Conservation (phyloP, 2,329 filamentous ascomycete genomes). For the Trichoderma cornu-damae region DNA sequence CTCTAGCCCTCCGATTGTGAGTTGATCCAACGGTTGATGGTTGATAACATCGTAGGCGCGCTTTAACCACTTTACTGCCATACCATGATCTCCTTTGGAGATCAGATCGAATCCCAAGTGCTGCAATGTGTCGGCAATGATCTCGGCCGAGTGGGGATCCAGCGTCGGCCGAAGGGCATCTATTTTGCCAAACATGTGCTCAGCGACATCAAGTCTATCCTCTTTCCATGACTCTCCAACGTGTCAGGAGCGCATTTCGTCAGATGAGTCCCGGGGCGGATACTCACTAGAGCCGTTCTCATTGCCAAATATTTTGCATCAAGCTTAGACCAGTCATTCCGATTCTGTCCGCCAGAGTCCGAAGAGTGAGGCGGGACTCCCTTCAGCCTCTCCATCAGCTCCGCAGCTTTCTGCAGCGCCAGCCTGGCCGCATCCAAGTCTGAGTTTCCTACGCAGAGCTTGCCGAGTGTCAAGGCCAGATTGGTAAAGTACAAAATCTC, state of each 20-base stretch:
- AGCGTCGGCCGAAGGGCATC: conserved; percentile 36
- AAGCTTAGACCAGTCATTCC: conserved; percentile 31
- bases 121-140: conserved; percentile 62
- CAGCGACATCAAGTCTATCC: conserved; percentile 66
- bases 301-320: conserved; percentile 61
- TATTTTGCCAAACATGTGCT: conserved; percentile 67
- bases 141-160: conserved; percentile 51
- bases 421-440: conserved; percentile 55
- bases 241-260: conserved; percentile 20
- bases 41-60: conserved; percentile 59
- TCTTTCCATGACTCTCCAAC: conserved; percentile 64
- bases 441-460: conserved; percentile 41
- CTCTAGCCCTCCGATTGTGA: conserved; percentile 57
- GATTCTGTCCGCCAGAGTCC: not conserved
- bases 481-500: conserved; percentile 56
- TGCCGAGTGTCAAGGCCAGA: conserved; percentile 63
- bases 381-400: conserved; percentile 39
- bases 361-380: not conserved
- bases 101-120: conserved; percentile 63
- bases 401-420: conserved; percentile 59
- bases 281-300: conserved; percentile 59
- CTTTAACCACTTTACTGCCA: conserved; percentile 68
- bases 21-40: conserved; percentile 46
- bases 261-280: too few species aligned
- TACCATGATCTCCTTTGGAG: conserved; percentile 44